Evolutionary conservation across 352 stramenopile genomes (phyloP), one percentile per base, ranked within the genome.

Genomic region (Globisporangium okanoganense): DNA sequence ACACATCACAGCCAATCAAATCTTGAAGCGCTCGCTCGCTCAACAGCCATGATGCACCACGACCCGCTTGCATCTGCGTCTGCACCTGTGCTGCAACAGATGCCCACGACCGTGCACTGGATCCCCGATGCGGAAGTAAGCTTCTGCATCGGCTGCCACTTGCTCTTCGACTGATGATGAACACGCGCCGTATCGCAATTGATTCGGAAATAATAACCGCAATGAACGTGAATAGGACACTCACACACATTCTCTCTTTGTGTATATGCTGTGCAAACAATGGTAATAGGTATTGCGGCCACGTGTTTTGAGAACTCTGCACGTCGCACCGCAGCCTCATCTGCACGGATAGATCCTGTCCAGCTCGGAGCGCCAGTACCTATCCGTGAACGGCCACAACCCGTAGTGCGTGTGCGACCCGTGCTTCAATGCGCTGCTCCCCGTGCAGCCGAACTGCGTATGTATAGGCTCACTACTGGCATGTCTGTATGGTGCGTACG

Each of bases 81-180:
- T 53, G 55, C 31, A 13, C 33, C 14, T 3, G 25, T 18, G 2
- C 27, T 62, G 13, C 22, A 44, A 24, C 45, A 55, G 25, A 43
- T 85, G 35, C 76, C 77, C 13, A 82, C 67, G 56, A 95, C 85
- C 2, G 84, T 95, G 64, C 85, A 83, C 58, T 95, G 86, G 86
- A 86, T 92, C 57, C 72, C 78, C 20, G 86, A 95, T 55, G 82
- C 75, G 22, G 86, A 94, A 61, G 84, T 89, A 59, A 90, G 71
- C 38, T 67, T 93, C 35, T 95, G 86, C 72, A 75, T 75, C 41
- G 72, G 78, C 56, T 95, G 86, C 47, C 78, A 90, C 36, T 73
- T 94, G 54, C 73, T 92, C 56, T 95, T 95, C 66, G 86, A 95
- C 71, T 95, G 86, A 18, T n/a, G n/a, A n/a, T n/a, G n/a, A 7